Base-by-base conservation (phyloP, 2,329 filamentous ascomycete species). In the Sclerotiophoma versabilis region DNA sequence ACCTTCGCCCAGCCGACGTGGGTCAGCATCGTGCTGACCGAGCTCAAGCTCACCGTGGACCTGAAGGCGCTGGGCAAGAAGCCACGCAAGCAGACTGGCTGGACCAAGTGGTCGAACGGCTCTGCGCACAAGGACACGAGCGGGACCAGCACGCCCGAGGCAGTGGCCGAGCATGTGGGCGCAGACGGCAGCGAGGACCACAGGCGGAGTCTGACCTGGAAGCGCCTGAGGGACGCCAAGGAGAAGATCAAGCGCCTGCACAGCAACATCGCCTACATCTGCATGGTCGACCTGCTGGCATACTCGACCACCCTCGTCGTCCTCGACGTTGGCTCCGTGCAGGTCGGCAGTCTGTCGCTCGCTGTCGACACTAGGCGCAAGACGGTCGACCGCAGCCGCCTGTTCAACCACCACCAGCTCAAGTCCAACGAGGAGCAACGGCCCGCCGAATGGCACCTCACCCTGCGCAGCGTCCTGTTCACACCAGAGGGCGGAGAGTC, bases 1-100 rank as follows among this genome's bases (percentile, higher is more conserved):
- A 98, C 95, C 5, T 98, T 99, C 76, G 92, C 93, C 39, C 92
- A 98, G 74, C 95, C 95, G 37, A 98, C 96, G 59, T 98, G 93
- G 92, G 80, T 96, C 66, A 98, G 93, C 73, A 82, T 99, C 44
- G 90, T 95, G 8, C 78, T 99, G 55, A 91, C 87, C 67, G 95
- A 97, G 71, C 80, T 97, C 43, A 90, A 87, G 43, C 83, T 99
- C 44, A 96, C 91, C 0, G 75, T 98, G 36, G 91, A 99, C 71
- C 80, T 92, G 38, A 83, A 84, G 56, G 83, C 86, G 41, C 76
- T 95, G 34, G 84, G 71, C 2, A 66, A 73, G 36, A 73, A 72
- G 52, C 64, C 72, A 19, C 65, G 54, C 15, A 71, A 66, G 59
- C 70, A 69, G 59, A 59, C 63, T 8, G 57, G 60, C 12, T 72